Evolutionary conservation across 2,329 filamentous ascomycete species (phyloP), one percentile per base, ranked within the genome.

Genomic region (Hymenoscyphus infarciens): DNA sequence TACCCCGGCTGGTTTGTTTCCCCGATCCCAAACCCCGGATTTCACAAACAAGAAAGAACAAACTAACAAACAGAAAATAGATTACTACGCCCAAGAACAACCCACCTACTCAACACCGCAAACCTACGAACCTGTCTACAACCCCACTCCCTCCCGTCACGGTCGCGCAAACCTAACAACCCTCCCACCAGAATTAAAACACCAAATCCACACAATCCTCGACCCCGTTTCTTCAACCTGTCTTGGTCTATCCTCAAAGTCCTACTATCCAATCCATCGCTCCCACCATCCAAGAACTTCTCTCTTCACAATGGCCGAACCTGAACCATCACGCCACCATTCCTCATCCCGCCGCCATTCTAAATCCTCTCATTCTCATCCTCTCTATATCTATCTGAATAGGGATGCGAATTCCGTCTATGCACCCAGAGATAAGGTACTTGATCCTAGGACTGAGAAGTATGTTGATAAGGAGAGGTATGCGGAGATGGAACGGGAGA

Each of bases 241-340:
- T 56, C 59, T 61, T 15, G 59, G 59, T 16, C 59, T 61, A 33
- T 61, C 59, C 25, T 61, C 59, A 19, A 33, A 38, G 13, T 53
- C 55, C 35, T 61, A 56, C 59, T 61, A 61, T 15, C 59, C 59
- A n/a, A 61, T 61, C 49, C 59, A 61, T 49, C 35, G 25, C 52
- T 42, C 52, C 16, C 33, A 61, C 11, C 33, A 61, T 16, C 59
- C 59, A 19, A 55, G 55, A 31, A 49, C 33, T 2, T 61, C 59
- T 10, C 59, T 61, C 7, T 61, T 61, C 33, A 42, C 31, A 25
- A 61, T 61, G 52, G 52, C 42, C 5, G 19, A 53, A 6, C 10
- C 58, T 1, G 22, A 27, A 3, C 42, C 56, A n/a, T 27, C 45
- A 1, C 33, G 8, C 19, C 29, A 60, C 29, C 29, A 25, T 25